Conservation (phyloP, 2,329 filamentous ascomycete species). For the Coniochaeta sp. region DNA sequence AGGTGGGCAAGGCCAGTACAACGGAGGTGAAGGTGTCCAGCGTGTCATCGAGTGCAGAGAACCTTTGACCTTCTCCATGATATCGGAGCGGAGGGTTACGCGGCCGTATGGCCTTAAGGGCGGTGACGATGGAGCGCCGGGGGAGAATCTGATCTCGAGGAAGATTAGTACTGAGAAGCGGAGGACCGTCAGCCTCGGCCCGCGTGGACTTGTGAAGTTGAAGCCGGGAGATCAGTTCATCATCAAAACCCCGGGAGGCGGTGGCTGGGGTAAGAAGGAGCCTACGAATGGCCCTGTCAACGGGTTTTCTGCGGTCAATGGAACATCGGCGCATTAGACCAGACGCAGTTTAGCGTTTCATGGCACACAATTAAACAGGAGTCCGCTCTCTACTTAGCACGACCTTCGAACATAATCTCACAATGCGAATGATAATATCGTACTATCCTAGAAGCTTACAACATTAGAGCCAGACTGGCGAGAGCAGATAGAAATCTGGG, state of each 20-base stretch:
- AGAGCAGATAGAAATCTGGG: too few relatives aligned
- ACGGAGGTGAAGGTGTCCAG: constrained; percentile 60
- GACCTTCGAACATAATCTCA: too few relatives aligned
- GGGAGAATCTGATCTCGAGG: constrained; percentile 61
- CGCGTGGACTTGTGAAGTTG: constrained; percentile 55
- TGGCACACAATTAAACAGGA: too few relatives aligned
- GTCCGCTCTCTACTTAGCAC: too few relatives aligned
- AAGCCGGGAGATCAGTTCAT: constrained; percentile 53
- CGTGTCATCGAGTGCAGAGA: constrained; percentile 67
- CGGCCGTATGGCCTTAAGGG: constrained; percentile 66
- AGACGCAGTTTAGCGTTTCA: neutral
- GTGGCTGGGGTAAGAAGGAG: constrained; percentile 41
- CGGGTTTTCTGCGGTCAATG: neutral
- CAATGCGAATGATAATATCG: too few relatives aligned
- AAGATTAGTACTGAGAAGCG: constrained; percentile 10
- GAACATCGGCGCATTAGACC: neutral
- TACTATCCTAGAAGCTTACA: too few relatives aligned
- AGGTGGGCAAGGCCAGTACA: constrained; percentile 27
- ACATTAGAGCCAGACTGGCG: too few relatives aligned
- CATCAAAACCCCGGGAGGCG: constrained; percentile 54
- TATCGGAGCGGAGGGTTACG: constrained; percentile 63
- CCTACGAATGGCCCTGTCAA: neutral
- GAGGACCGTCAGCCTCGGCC: constrained; percentile 46
- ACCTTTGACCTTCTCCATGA: constrained; percentile 61
- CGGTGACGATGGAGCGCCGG: constrained; percentile 59